These are phyloP conservation scores for Cercophora samala DNA, from an alignment of 495 filamentous ascomycete genomes.

Conservation along the genomic window DNA sequence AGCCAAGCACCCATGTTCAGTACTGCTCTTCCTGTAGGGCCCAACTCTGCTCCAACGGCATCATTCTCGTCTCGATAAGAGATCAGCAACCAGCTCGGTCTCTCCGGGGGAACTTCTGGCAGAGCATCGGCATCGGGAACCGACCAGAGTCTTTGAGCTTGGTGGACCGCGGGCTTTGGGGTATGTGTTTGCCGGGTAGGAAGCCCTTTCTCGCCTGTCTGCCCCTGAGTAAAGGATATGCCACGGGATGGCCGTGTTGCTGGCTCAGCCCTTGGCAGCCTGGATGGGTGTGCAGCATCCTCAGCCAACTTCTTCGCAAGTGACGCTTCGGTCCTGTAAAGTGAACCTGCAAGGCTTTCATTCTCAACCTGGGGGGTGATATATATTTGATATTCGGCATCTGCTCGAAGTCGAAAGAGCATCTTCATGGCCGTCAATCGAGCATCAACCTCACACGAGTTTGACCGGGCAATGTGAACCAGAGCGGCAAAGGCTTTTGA, in stretches of 20 bases:
- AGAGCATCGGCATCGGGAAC: conserved; percentile 51
- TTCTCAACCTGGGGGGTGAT: conserved; percentile 63
- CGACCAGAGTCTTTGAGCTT: conserved; percentile 50
- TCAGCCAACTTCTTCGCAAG: conserved; percentile 49
- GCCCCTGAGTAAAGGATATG: conserved; percentile 46
- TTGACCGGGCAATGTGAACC: conserved; percentile 56
- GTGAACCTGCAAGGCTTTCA: conserved; percentile 63
- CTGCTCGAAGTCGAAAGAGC: conserved; percentile 78
- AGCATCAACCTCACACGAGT: conserved; percentile 58
- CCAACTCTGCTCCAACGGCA: conserved; percentile 14
- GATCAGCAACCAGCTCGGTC: conserved; percentile 45
- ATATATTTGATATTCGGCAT: conserved; percentile 69
- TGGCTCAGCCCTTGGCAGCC: conserved; percentile 38
- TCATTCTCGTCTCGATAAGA: conserved; percentile 20
- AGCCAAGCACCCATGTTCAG: conserved; percentile 74
- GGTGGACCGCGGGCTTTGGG: conserved; percentile 32
- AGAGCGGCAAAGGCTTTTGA: conserved; percentile 52
- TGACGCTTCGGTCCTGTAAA: conserved; percentile 64
- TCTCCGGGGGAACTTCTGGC: conserved; percentile 41
- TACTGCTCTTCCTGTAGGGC: conserved; percentile 29
- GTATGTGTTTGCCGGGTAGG: conserved; percentile 38
- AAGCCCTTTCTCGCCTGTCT: conserved; percentile 35
- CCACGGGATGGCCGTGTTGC: conserved; percentile 43
- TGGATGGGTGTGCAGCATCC: conserved; percentile 43
- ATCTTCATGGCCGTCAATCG: conserved; percentile 79